phyloP scores from a whole-genome alignment of 2,329 filamentous ascomycete species.

The Pseudogymnoascus sp. region DNA sequence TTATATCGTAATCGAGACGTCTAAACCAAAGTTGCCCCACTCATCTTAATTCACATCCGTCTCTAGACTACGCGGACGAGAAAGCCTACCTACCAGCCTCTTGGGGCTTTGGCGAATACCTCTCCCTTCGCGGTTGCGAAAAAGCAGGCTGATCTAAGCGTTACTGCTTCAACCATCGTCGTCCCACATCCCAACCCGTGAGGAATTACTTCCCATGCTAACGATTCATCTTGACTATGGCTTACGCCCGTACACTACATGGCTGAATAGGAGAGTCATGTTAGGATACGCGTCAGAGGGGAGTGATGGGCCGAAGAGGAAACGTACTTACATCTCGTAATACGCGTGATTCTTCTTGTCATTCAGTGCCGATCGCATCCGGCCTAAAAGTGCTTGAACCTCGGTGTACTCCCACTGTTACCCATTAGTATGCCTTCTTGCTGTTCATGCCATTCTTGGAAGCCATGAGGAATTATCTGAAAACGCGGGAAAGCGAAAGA shows the following conservation, averaged over 20 bases:
- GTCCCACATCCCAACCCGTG: not conserved
- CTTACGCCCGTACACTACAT: not conserved
- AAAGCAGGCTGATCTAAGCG: not conserved
- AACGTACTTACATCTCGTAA: not conserved
- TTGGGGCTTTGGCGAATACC: not conserved
- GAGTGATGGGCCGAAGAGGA: not conserved
- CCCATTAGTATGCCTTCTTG: not conserved
- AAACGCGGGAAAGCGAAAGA: not conserved
- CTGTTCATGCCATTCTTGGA: not conserved
- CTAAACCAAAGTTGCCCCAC: not conserved
- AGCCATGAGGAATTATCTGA: not conserved
- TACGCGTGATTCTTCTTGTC: not conserved
- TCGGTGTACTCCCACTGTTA: not conserved
- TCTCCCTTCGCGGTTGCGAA: not conserved
- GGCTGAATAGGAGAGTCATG: not conserved
- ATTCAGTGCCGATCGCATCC: not conserved
- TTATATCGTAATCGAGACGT: not conserved
- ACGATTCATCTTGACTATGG: not conserved
- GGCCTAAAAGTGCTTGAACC: not conserved
- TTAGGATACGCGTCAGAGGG: not conserved
- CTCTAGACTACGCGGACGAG: not conserved
- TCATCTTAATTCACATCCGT: not conserved
- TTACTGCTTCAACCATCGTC: not conserved
- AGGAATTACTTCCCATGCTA: not conserved
- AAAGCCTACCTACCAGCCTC: not conserved